phyloP scores from a whole-genome alignment of 129 eudicot genomes.

The Smallanthus sonchifolius region DNA sequence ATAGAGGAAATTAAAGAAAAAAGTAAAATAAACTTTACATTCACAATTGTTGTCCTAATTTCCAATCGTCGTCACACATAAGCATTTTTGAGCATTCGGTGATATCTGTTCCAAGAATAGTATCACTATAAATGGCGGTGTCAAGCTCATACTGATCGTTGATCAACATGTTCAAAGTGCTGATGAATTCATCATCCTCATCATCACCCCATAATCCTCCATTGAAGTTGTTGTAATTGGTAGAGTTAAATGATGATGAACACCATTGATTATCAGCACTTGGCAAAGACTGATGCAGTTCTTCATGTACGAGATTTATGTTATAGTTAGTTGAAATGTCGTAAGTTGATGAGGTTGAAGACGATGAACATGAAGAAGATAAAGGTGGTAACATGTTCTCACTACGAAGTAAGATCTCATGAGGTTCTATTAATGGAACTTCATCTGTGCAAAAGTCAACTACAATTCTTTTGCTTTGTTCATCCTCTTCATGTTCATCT shows the following conservation, averaged over 20 bases:
- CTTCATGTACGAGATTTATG: conserved; percentile 19
- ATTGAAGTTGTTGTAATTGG: conserved; percentile 22
- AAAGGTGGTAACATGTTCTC: not conserved
- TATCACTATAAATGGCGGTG: conserved; percentile 5
- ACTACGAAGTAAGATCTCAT: conserved; percentile 4
- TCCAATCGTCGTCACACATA: conserved; percentile 39
- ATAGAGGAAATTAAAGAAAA: conserved; percentile 13
- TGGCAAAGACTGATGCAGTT: conserved; percentile 28
- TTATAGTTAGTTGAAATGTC: not conserved
- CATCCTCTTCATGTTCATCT: conserved; percentile 32
- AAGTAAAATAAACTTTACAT: not conserved
- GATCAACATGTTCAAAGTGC: conserved; percentile 42
- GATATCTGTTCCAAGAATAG: conserved; percentile 14
- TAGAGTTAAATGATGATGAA: conserved; percentile 8
- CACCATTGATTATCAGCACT: conserved; percentile 38
- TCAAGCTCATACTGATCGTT: conserved; percentile 33
- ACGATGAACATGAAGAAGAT: conserved; percentile 41
- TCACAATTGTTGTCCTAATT: conserved; percentile 37
- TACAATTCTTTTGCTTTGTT: conserved; percentile 20
- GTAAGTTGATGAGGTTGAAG: conserved; percentile 29
- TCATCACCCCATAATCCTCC: conserved; percentile 44
- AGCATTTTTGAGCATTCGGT: conserved; percentile 34
- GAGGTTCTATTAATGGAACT: conserved; percentile 2
- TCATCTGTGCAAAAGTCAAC: conserved; percentile 24
- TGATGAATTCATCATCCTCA: conserved; percentile 40